These are phyloP conservation scores for Nitzschia sp. DNA, from an alignment of 108 stramenopile genomes.

Conservation along the genomic window DNA sequence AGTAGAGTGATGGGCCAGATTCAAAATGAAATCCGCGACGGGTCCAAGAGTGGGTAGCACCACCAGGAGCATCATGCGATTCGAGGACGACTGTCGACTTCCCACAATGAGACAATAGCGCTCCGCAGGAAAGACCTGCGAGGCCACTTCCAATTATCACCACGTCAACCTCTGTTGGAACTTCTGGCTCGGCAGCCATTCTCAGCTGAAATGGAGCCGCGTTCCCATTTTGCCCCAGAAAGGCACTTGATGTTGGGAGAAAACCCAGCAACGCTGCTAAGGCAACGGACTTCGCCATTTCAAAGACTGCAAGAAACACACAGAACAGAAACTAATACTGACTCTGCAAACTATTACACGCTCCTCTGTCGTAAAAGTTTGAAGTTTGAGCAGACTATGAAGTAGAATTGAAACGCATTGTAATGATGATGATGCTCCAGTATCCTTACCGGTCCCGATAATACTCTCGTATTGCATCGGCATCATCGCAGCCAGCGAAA, in stretches of 20 bases:
- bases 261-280: not conserved
- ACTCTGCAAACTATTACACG: no score
- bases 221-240: not conserved
- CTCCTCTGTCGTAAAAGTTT: no score
- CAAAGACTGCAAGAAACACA: no score
- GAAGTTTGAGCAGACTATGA: no score
- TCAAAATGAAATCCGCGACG: conserved; percentile 88
- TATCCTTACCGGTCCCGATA: no score
- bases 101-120: conserved; percentile 66
- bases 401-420: no score
- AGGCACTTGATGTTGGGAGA: not conserved
- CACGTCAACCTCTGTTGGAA: conserved; percentile 60
- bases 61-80: conserved; percentile 81
- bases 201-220: not conserved
- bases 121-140: conserved; percentile 86
- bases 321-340: no score
- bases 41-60: conserved; percentile 73
- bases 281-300: no score
- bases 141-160: conserved; percentile 88
- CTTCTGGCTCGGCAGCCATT: not conserved
- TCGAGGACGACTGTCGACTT: conserved; percentile 75
- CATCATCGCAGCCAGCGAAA: no score
- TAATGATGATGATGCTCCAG: no score
- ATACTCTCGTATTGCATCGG: no score
- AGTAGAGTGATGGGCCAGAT: conserved; percentile 92